Evolutionary conservation across 2,329 filamentous ascomycete species (phyloP).

Genomic region (Sporothrix dimorphospora): DNA sequence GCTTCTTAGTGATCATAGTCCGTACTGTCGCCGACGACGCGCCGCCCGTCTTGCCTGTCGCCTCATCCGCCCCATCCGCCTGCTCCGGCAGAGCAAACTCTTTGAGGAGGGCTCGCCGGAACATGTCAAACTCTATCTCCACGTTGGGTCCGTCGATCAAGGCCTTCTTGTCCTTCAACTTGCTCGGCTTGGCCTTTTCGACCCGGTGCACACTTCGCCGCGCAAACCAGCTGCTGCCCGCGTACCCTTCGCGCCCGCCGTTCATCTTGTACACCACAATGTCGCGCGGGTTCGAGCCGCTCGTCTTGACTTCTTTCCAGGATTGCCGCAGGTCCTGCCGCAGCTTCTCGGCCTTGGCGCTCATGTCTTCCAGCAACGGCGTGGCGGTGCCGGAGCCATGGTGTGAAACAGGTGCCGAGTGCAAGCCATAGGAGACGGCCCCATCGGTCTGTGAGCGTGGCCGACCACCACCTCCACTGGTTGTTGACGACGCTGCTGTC

Average conservation of each 20-base stretch:
- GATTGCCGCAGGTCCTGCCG: constrained; percentile 67
- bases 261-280: constrained; percentile 70
- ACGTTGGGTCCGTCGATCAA: background rate
- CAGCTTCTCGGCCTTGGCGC: constrained; percentile 46
- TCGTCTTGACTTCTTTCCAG: constrained; percentile 85
- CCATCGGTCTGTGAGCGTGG: constrained; percentile 60
- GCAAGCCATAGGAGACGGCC: constrained; percentile 44
- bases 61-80: constrained; percentile 71
- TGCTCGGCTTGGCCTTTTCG: background rate
- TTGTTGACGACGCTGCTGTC: constrained; percentile 35
- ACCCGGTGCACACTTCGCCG: constrained; percentile 74
- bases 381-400: constrained; percentile 11
- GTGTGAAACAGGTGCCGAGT: background rate
- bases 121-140: constrained; percentile 67
- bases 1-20: constrained; percentile 80
- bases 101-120: constrained; percentile 73
- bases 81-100: constrained; percentile 70
- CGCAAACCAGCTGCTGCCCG: constrained; percentile 88
- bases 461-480: constrained; percentile 45
- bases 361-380: background rate
- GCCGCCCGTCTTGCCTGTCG: constrained; percentile 61
- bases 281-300: constrained; percentile 70
- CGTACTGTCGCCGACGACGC: constrained; percentile 76
- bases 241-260: constrained; percentile 63
- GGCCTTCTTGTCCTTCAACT: background rate